These are phyloP conservation scores for Alopecurus myosuroides DNA, from an alignment of 176 grass and related monocot genomes.

Conservation along the genomic window DNA sequence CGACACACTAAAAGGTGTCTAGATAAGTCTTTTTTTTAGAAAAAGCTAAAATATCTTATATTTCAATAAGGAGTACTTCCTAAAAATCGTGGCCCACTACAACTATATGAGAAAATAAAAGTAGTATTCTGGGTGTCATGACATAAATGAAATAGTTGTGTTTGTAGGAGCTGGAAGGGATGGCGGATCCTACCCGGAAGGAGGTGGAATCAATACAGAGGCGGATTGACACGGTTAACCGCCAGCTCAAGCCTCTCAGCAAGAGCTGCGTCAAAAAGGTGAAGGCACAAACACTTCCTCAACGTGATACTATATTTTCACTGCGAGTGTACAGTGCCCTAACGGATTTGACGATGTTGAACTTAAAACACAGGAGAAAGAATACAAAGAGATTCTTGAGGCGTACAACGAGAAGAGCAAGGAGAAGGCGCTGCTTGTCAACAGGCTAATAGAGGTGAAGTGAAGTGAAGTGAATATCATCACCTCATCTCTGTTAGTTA, in stretches of 20 bases:
- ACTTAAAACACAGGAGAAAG: conserved; percentile 61
- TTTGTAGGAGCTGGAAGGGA: conserved; percentile 77
- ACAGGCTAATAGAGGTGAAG: conserved; percentile 78
- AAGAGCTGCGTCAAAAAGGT: conserved; percentile 91
- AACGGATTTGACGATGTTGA: neutral
- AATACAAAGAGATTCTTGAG: conserved; percentile 85
- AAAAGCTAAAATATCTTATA: too few species aligned
- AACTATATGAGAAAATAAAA: too few species aligned
- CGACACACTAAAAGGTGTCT: too few species aligned
- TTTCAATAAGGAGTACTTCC: too few species aligned
- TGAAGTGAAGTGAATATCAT: neutral
- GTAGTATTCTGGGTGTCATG: neutral
- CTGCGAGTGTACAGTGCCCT: neutral
- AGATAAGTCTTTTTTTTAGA: too few species aligned
- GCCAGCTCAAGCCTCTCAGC: conserved; percentile 81
- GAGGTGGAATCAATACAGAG: conserved; percentile 74
- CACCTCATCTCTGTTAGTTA: neutral
- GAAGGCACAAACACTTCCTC: neutral
- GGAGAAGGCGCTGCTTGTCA: conserved; percentile 86
- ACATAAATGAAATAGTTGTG: neutral
- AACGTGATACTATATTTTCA: neutral
- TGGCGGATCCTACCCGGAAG: conserved; percentile 85
- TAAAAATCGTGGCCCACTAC: neutral
- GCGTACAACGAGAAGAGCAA: conserved; percentile 86
- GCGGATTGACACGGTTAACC: conserved; percentile 73